Base-by-base conservation (phyloP, 2,329 filamentous ascomycete genomes). In the Trichoderma sp. region DNA sequence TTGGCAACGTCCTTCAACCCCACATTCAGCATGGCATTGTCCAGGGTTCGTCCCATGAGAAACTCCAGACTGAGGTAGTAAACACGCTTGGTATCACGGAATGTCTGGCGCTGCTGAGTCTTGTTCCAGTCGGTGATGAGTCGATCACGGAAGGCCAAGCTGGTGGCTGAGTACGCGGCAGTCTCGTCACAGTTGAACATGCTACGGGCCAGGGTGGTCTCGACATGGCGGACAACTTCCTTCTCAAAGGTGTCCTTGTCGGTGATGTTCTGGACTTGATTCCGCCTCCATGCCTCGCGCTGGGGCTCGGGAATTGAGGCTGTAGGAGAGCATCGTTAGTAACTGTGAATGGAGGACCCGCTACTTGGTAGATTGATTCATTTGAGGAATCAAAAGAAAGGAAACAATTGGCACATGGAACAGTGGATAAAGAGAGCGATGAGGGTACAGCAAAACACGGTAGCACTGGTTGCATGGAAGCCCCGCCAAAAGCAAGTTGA, bases 11-110 rank as follows among this genome's bases (percentile, higher is more conserved):
- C 89, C 83, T 98, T 99, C 81, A 94, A 87, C 28, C 93, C 93
- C 71, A 97, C 90, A 81, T 99, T 99, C 75, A 99, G 88, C 93
- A 99, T 98, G 74, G 96, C 95, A 89, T 99, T 99, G 86, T 99
- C 96, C 74, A 99, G 85, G 61, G 96, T 93, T 80, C 96, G 89
- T 56, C 96, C 96, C 96, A 99, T 99, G 78, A 99, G 85, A 79
- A 99, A 99, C 83, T 99, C 96, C 72, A 99, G 89, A 76, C 95
- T 98, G 73, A 99, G 89, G 81, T 99, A 99, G 85, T 99, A 99
- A 76, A 99, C 89, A 73, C 96, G 90, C 88, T 99, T 99, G 83
- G 90, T 90, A 80, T 98, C 96, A 71, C 89, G 87, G 78, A 93
- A 94, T 0, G 95, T 98, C 83, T 99, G 96, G 73, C 92, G 91